Evolutionary conservation across 2,329 filamentous ascomycete species (phyloP), one percentile per base, ranked within the genome.

Genomic region (Ophiostoma tasmaniense): DNA sequence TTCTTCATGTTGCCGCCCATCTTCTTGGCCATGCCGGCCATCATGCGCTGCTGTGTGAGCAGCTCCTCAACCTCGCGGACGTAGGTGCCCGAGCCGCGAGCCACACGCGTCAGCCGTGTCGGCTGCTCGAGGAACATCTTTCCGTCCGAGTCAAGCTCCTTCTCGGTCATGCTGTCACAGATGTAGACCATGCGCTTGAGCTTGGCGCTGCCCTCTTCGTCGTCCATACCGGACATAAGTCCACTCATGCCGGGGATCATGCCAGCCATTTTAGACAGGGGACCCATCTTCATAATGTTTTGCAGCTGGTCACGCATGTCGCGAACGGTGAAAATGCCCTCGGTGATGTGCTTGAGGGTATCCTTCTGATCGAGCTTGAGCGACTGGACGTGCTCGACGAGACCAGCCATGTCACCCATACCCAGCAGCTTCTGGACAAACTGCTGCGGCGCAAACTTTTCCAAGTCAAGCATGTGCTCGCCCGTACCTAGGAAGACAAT

Each of bases 281-380:
- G 95, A 0, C 95, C 95, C 95, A 99, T 98, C 82, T 99, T 99
- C 93, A 98, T 97, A 76, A 99, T 97, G 76, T 98, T 98, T 70
- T 90, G 90, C 14, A 99, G 87, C 77, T 99, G 96, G 77, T 99
- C 95, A 25, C 95, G 88, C 73, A 99, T 85, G 77, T 99, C 95
- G 68, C 95, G 90, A 42, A 99, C 86, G 0, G 95, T 97, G 79
- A 98, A 99, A 72, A 97, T 93, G 69, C 95, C 95, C 76, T 97
- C 94, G 7, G 92, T 90, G 73, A 99, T 96, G 81, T 99, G 94
- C 83, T 99, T 99, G 85, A 99, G 97, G 3, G 95, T 98, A 75
- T 98, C 94, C 80, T 99, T 98, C 74, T 97, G 95, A 79, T 98
- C 93, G 66, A 97, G 86, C 77, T 96, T 97, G 67, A 99, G 85